These are phyloP conservation scores for Musa troglodytarum DNA, from an alignment of 176 grass and related monocot species.

Conservation along the genomic window DNA sequence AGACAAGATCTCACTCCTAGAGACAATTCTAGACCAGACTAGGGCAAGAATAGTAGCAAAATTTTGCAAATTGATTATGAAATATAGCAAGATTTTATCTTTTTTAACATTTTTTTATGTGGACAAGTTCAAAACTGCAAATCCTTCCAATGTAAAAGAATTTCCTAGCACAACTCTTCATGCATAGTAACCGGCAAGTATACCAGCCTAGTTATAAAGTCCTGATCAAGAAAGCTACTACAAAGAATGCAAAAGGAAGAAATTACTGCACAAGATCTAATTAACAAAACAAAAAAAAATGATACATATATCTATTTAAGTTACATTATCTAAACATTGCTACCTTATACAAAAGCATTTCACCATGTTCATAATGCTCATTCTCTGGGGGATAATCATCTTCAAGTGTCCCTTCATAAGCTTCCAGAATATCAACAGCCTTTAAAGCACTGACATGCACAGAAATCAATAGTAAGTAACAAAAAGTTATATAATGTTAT, in stretches of 20 bases:
- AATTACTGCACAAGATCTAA: neutral
- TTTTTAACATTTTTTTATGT: too few relatives aligned
- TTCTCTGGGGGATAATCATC: conserved; percentile 99
- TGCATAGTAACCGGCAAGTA: neutral
- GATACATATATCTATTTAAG: conserved; percentile 7
- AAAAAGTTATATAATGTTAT: neutral
- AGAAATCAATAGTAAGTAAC: conserved; percentile 3
- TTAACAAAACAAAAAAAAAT: conserved; percentile 8
- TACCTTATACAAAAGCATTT: conserved; percentile 99
- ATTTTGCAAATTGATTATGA: too few relatives aligned
- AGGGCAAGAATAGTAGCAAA: too few relatives aligned
- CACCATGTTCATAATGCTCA: conserved; percentile 89
- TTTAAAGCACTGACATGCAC: conserved; percentile 45
- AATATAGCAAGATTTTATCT: too few relatives aligned
- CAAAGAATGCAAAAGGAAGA: neutral
- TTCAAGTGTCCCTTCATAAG: conserved; percentile 91
- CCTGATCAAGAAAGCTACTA: neutral
- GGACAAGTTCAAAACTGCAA: too few relatives aligned
- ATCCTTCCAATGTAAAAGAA: neutral
- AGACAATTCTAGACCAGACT: too few relatives aligned
- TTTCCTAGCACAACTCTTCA: neutral
- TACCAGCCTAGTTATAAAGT: neutral
- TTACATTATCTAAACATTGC: neutral
- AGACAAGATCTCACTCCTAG: too few relatives aligned
- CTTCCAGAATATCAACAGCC: conserved; percentile 94